These are phyloP conservation scores for Wallacemonas sp. DNA, from an alignment of 208 protist genomes.

Conservation along the genomic window DNA sequence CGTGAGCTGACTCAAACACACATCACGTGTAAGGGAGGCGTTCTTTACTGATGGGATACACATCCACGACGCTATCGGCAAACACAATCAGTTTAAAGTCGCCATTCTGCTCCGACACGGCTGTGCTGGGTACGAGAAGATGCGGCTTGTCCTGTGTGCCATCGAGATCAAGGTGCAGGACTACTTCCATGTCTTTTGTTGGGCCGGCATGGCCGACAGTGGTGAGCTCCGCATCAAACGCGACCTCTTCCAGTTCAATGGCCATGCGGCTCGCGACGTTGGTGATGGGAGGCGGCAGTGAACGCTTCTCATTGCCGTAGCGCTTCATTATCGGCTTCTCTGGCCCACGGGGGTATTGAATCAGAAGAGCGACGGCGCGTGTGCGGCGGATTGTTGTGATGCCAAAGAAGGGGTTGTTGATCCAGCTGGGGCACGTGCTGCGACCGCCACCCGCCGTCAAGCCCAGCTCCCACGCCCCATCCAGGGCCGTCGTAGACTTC, in stretches of 20 bases:
- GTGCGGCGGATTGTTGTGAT: constrained; percentile 67
- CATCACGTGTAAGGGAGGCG: too few species aligned
- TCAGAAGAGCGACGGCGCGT: constrained; percentile 65
- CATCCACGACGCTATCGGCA: constrained; percentile 65
- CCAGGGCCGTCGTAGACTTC: constrained; percentile 45
- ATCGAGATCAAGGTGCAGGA: constrained; percentile 44
- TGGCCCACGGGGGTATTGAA: constrained; percentile 79
- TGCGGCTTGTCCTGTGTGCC: constrained; percentile 40
- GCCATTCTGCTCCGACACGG: constrained; percentile 63
- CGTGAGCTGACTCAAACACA: constrained; percentile 49
- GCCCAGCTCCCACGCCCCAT: constrained; percentile 83
- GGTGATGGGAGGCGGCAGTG: constrained; percentile 64
- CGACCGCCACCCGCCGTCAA: constrained; percentile 77
- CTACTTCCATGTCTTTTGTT: constrained; percentile 52
- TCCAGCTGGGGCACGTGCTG: constrained; percentile 67
- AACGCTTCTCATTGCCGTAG: constrained; percentile 54
- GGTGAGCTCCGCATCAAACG: constrained; percentile 64
- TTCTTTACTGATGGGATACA: constrained; percentile 54
- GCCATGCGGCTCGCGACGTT: constrained; percentile 66
- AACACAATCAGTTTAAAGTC: constrained; percentile 89
- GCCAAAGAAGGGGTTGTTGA: constrained; percentile 89
- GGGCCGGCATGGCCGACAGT: constrained; percentile 39
- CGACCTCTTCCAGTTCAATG: constrained; percentile 77
- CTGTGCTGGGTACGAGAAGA: constrained; percentile 82
- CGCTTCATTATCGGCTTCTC: constrained; percentile 73